Conservation (phyloP, 2,329 filamentous ascomycete species). For the Dactylellina parvicollis region DNA sequence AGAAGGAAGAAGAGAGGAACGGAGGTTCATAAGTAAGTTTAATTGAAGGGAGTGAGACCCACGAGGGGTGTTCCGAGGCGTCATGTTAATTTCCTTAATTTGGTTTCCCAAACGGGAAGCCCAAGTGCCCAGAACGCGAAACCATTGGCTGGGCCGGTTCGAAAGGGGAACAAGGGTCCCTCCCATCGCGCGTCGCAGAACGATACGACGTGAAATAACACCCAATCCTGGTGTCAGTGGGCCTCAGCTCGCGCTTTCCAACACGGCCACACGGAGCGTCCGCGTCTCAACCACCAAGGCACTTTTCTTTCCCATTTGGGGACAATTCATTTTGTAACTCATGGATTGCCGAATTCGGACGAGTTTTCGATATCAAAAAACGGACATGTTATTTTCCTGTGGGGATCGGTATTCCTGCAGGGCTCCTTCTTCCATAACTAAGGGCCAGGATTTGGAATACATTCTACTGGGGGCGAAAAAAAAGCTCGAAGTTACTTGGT, state of each 20-base stretch:
- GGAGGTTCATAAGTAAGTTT: not conserved
- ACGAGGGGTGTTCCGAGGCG: constrained; percentile 1
- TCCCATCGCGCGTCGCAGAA: constrained; percentile 11
- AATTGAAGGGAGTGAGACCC: not conserved
- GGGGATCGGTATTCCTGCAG: too few relatives aligned
- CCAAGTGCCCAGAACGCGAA: constrained; percentile 41
- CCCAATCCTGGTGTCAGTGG: constrained; percentile 24
- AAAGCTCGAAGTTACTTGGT: too few relatives aligned
- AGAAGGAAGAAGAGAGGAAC: not conserved
- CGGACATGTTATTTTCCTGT: too few relatives aligned
- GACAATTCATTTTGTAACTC: not conserved
- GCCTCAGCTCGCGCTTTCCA: constrained; percentile 35
- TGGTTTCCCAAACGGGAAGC: constrained; percentile 31
- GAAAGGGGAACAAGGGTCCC: constrained; percentile 20
- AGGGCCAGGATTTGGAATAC: too few relatives aligned
- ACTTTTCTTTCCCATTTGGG: not conserved
- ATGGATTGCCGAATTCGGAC: not conserved
- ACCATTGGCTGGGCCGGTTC: constrained; percentile 24
- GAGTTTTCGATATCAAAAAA: too few relatives aligned
- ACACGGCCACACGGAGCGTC: constrained; percentile 18
- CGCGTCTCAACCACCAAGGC: not conserved
- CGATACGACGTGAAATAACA: constrained; percentile 13
- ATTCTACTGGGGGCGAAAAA: too few relatives aligned
- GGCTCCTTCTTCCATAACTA: too few relatives aligned
- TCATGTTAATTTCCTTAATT: constrained; percentile 26